Conservation (phyloP, 2,329 filamentous ascomycete species). For the Exophiala dermatitidis region DNA sequence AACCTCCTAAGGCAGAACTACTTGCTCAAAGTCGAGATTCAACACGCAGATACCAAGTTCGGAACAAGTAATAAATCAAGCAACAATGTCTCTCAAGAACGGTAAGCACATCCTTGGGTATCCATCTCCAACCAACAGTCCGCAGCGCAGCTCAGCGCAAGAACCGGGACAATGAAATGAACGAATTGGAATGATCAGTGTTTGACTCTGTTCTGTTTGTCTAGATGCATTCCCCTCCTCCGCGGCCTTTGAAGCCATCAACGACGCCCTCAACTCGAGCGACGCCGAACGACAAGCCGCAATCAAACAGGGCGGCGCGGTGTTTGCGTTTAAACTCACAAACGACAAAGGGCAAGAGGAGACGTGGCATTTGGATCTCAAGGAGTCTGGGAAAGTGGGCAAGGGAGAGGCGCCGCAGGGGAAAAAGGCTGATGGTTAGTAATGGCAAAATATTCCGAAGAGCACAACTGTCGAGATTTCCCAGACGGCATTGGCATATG, state of each 20-base stretch:
- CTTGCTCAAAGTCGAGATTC: not conserved
- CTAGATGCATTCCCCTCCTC: conserved; percentile 72
- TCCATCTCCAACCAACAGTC: no score
- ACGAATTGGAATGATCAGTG: not conserved
- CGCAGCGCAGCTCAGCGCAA: no score
- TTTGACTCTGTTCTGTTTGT: not conserved
- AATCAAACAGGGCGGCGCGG: conserved; percentile 76
- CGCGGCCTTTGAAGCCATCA: conserved; percentile 82
- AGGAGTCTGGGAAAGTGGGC: conserved; percentile 75
- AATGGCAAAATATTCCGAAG: not conserved
- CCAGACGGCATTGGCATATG: not conserved
- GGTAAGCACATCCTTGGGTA: conserved; percentile 42
- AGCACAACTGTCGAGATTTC: not conserved
- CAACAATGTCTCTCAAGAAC: conserved; percentile 65
- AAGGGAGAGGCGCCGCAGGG: conserved; percentile 62
- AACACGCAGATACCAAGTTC: not conserved
- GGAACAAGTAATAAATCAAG: not conserved
- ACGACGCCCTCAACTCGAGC: conserved; percentile 59
- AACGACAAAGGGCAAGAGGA: conserved; percentile 72
- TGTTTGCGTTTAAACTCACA: conserved; percentile 90
- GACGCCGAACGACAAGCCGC: conserved; percentile 75
- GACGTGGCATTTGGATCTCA: conserved; percentile 93
- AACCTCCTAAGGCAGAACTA: no score
- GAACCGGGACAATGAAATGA: not conserved
- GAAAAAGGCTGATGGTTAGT: conserved; percentile 73